Evolutionary conservation across 129 eudicot species (phyloP).

Genomic region (Deinandra increscens): DNA sequence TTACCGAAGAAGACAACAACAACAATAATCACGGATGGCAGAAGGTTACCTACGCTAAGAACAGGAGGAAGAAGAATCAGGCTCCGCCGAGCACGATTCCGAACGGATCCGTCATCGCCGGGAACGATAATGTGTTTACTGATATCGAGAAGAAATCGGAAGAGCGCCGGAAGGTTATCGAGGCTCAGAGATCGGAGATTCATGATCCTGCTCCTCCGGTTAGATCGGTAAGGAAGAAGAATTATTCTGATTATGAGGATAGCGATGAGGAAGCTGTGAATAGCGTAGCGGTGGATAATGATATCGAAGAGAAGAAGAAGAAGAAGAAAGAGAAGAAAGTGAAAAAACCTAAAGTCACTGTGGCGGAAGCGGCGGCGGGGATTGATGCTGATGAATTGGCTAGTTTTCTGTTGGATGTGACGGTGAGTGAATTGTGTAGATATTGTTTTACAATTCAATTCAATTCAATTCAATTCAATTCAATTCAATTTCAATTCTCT

Average conservation of each 20-base stretch:
- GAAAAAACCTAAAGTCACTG: constrained; percentile 75
- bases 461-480: no score
- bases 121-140: constrained; percentile 41
- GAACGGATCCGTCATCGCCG: constrained; percentile 42
- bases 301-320: constrained; percentile 38
- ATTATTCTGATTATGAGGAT: constrained; percentile 46
- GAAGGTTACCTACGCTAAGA: constrained; percentile 71
- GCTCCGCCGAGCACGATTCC: constrained; percentile 20
- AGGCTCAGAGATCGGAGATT: constrained; percentile 55
- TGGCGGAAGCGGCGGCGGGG: constrained; percentile 85
- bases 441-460: not conserved
- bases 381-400: constrained; percentile 75
- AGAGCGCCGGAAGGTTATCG: constrained; percentile 74
- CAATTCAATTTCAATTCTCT: not conserved
- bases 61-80: constrained; percentile 44
- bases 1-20: constrained; percentile 35
- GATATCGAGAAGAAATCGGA: constrained; percentile 80
- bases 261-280: constrained; percentile 47
- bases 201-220: constrained; percentile 27
- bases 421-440: constrained; percentile 46
- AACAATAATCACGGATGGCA: constrained; percentile 85
- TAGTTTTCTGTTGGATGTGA: constrained; percentile 53
- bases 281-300: constrained; percentile 20
- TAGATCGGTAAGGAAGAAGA: constrained; percentile 38
- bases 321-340: constrained; percentile 64